Conservation (phyloP, 176 grass and related monocot genomes). For the Oryza glumipatula region DNA sequence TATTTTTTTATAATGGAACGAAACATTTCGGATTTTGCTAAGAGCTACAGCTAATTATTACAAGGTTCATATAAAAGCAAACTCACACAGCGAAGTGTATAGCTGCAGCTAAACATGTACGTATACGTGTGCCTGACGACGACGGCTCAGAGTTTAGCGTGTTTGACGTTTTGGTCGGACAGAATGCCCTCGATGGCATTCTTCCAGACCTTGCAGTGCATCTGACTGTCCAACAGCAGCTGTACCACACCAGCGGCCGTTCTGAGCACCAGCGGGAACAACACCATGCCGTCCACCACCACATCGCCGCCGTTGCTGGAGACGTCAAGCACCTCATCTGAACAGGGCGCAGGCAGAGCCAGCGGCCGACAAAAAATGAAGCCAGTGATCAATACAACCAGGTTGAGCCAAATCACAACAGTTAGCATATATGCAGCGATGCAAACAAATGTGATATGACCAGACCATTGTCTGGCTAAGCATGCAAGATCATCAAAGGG, state of each 20-base stretch:
- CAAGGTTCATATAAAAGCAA: too few species aligned
- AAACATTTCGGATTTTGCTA: too few species aligned
- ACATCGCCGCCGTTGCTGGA: slow-evolving; percentile 21
- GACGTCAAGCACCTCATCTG: background rate
- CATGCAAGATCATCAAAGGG: too few species aligned
- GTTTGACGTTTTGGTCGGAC: slow-evolving; percentile 40
- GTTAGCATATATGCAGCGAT: background rate
- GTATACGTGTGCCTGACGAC: too few species aligned
- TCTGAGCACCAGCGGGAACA: slow-evolving; percentile 32
- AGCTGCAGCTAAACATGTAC: too few species aligned
- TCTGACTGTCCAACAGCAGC: slow-evolving; percentile 73
- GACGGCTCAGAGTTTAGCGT: background rate
- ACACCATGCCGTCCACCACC: background rate
- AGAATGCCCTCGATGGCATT: slow-evolving; percentile 59
- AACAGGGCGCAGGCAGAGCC: background rate
- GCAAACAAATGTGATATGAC: background rate
- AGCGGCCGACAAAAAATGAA: background rate
- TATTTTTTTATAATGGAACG: too few species aligned
- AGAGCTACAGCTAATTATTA: too few species aligned
- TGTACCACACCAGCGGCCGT: slow-evolving; percentile 40
- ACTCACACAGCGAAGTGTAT: too few species aligned
- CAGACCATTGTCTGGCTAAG: too few species aligned
- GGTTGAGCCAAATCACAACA: background rate
- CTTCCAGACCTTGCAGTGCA: slow-evolving; percentile 73
- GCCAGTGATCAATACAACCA: background rate